Percentiles rank a stretch among this genome's conserved stretches.
Evolutionary conservation across 148 eudicot species (phyloP).

Genomic region (Spergularia marina): DNA sequence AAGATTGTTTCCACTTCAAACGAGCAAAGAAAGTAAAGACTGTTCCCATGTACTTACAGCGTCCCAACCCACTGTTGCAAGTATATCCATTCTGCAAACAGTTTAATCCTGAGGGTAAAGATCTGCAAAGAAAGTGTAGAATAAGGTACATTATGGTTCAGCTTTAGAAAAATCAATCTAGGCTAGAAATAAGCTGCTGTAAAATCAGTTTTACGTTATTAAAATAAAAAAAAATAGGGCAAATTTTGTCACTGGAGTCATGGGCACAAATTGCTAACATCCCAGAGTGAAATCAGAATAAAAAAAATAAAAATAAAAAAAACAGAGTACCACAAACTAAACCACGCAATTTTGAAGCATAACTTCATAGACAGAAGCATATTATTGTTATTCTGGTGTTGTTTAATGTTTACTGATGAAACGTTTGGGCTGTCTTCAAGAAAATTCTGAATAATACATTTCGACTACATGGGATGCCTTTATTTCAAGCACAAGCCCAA

Average conservation of each 20-base stretch:
- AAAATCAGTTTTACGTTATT: too few relatives aligned
- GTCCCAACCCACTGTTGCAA: conserved; percentile 34
- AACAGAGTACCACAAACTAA: not conserved
- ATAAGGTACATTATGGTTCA: conserved; percentile 1
- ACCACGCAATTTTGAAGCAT: not conserved
- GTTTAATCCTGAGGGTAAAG: conserved; percentile 31
- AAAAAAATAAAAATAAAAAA: not conserved
- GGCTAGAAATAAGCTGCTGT: too few relatives aligned
- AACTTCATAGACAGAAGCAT: not conserved
- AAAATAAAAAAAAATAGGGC: too few relatives aligned
- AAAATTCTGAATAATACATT: not conserved
- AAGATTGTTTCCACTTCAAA: not conserved
- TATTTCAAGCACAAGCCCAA: too few relatives aligned
- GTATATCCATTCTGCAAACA: conserved; percentile 36
- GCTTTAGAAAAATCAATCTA: too few relatives aligned
- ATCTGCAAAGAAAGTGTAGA: conserved; percentile 24
- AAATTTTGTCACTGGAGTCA: too few relatives aligned
- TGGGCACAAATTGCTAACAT: not conserved
- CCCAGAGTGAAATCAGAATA: not conserved
- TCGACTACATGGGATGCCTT: not conserved
- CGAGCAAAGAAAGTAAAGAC: not conserved
- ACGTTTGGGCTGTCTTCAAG: too few relatives aligned
- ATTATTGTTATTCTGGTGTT: not conserved
- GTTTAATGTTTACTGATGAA: not conserved
- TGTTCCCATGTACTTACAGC: conserved; percentile 26